phyloP scores from a whole-genome alignment of 208 protist species.

The Leishmania mexicana region DNA sequence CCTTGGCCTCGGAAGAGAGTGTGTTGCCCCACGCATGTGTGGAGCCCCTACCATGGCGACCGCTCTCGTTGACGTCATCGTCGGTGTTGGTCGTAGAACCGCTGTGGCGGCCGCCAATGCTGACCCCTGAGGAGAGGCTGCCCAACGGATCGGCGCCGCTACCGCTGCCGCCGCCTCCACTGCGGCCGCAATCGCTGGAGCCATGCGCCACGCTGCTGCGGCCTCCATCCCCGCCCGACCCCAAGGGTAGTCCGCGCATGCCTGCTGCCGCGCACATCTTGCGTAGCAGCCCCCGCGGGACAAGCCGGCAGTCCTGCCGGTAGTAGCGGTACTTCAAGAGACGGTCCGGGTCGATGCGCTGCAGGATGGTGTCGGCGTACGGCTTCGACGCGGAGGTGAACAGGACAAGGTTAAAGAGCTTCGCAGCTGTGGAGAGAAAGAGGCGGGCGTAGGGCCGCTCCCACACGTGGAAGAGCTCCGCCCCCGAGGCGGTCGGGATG shows the following conservation, averaged over 20 bases:
- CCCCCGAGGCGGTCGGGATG: slow-evolving; percentile 76
- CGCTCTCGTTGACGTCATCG: not conserved
- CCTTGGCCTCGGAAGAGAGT: not conserved
- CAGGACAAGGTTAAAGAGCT: slow-evolving; percentile 85
- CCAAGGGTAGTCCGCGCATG: slow-evolving; percentile 7
- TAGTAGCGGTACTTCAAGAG: slow-evolving; percentile 75
- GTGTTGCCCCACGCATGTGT: not conserved
- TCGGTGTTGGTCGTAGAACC: slow-evolving; percentile 19
- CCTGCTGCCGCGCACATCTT: slow-evolving; percentile 33
- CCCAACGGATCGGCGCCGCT: not conserved
- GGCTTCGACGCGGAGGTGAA: slow-evolving; percentile 90
- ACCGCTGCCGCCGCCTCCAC: slow-evolving; percentile 1
- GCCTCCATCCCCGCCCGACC: not conserved
- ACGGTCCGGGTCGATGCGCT: slow-evolving; percentile 78
- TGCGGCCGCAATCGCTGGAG: not conserved
- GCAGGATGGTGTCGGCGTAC: slow-evolving; percentile 89
- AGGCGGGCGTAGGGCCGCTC: slow-evolving; percentile 72
- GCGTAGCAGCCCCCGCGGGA: slow-evolving; percentile 49
- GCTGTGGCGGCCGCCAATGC: not conserved
- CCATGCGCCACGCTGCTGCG: slow-evolving; percentile 1
- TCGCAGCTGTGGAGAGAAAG: slow-evolving; percentile 73
- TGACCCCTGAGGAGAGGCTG: not conserved
- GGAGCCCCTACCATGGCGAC: not conserved
- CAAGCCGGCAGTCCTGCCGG: slow-evolving; percentile 75
- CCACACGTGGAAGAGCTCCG: slow-evolving; percentile 89